Conservation (phyloP, 1,284 basidiomycete genomes). For the Ceratobasidium sp. region DNA sequence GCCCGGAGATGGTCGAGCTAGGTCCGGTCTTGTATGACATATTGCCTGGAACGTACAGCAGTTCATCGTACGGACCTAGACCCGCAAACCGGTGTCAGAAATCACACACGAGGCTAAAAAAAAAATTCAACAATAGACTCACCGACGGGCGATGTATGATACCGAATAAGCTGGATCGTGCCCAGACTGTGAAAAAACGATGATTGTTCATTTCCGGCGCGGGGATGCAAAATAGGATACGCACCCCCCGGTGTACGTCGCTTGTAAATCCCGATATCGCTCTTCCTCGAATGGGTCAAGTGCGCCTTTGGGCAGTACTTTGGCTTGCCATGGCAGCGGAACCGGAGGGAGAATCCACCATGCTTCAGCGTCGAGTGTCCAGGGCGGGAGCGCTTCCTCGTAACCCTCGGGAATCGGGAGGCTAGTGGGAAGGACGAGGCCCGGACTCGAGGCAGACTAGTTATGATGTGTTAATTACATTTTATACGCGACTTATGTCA, state of each 20-base stretch:
- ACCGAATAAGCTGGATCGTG: slow-evolving; percentile 25
- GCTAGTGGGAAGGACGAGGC: not conserved
- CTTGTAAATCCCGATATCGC: slow-evolving; percentile 1
- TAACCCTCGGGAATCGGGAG: not conserved
- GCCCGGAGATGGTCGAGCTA: slow-evolving; percentile 14
- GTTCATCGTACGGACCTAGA: slow-evolving; percentile 33
- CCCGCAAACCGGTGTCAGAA: not conserved
- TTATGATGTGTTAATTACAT: not conserved
- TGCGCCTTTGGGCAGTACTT: slow-evolving; percentile 16
- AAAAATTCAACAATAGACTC: not conserved
- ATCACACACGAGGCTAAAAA: no score
- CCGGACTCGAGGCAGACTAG: not conserved
- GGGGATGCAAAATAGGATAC: not conserved
- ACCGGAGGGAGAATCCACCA: slow-evolving; percentile 32
- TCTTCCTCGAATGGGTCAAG: slow-evolving; percentile 14
- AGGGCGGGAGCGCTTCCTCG: slow-evolving; percentile 12
- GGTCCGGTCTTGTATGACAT: slow-evolving; percentile 24
- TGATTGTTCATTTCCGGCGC: not conserved
- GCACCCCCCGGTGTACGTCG: slow-evolving; percentile 25
- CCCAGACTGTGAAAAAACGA: not conserved
- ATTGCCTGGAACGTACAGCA: slow-evolving; percentile 18
- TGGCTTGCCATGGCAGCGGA: slow-evolving; percentile 25
- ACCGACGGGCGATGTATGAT: slow-evolving; percentile 18
- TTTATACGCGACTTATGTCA: not conserved
- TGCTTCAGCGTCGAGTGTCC: slow-evolving; percentile 30